These are phyloP conservation scores for Carex cristatella DNA, from an alignment of 176 grass and related monocot species.

Conservation along the genomic window DNA sequence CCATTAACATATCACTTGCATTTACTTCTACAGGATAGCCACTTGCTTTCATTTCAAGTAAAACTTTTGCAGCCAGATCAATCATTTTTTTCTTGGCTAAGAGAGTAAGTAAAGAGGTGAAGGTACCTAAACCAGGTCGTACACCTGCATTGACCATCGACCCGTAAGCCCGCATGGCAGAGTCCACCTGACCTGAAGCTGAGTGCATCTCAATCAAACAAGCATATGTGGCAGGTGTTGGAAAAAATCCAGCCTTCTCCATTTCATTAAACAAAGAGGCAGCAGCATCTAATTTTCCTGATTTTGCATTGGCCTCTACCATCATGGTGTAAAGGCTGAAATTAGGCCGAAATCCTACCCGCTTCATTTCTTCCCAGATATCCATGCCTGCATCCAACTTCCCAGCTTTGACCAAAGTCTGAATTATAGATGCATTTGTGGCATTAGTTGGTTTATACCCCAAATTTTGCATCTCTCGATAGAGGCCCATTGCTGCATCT, in stretches of 20 bases:
- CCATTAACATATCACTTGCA: conserved; percentile 86
- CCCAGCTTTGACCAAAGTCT: conserved; percentile 65
- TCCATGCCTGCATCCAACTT: conserved; percentile 82
- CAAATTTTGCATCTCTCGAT: conserved; percentile 68
- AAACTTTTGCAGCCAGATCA: conserved; percentile 78
- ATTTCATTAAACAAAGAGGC: conserved; percentile 65
- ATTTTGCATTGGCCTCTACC: conserved; percentile 80
- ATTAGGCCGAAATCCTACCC: conserved; percentile 53
- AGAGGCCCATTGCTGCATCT: conserved; percentile 69
- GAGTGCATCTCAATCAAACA: conserved; percentile 91
- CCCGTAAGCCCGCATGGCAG: conserved; percentile 68
- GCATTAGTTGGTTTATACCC: conserved; percentile 45
- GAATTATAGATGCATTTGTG: conserved; percentile 55
- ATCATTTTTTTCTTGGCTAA: conserved; percentile 72
- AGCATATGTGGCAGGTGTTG: conserved; percentile 67
- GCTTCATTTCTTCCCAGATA: conserved; percentile 80
- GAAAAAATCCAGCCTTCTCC: conserved; percentile 95
- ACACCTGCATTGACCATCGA: conserved; percentile 82
- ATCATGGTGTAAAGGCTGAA: conserved; percentile 82
- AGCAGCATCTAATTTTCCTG: conserved; percentile 48
- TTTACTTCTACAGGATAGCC: conserved; percentile 77
- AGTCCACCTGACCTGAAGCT: conserved; percentile 65
- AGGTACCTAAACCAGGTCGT: conserved; percentile 71
- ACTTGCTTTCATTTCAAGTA: conserved; percentile 90
- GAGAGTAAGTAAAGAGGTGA: conserved; percentile 68